These are phyloP conservation scores for Axilococcus clingmanii DNA, from an alignment of 139 green algal genomes.

Conservation along the genomic window DNA sequence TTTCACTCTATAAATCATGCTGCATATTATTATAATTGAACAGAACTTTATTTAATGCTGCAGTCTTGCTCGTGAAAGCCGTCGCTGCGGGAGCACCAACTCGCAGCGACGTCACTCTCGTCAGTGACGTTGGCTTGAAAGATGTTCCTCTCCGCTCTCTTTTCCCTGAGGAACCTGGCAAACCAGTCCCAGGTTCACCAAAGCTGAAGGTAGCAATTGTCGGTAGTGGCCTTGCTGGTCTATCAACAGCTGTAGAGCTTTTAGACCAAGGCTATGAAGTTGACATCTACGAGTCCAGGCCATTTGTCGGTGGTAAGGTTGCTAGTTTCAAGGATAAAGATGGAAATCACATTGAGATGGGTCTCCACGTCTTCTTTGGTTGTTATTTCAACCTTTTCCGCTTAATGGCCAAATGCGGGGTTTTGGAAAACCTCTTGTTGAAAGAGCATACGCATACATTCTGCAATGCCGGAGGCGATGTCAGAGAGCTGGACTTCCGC, in stretches of 20 bases:
- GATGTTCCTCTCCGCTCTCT: constrained; percentile 75
- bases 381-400: constrained; percentile 94
- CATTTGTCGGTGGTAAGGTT: constrained; percentile 92
- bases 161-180: constrained; percentile 60
- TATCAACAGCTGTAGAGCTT: constrained; percentile 92
- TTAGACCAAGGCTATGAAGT: constrained; percentile 87
- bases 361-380: constrained; percentile 93
- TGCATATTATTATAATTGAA: too few relatives aligned
- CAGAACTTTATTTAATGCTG: too few relatives aligned
- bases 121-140: constrained; percentile 61
- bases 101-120: constrained; percentile 15
- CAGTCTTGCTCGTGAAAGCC: too few relatives aligned
- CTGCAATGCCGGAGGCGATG: constrained; percentile 83
- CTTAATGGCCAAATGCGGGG: constrained; percentile 92
- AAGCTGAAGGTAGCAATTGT: constrained; percentile 84
- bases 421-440: constrained; percentile 86
- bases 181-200: constrained; percentile 47
- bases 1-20: too few relatives aligned
- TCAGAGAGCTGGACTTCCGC: constrained; percentile 85
- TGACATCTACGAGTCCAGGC: constrained; percentile 86
- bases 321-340: constrained; percentile 86
- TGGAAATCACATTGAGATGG: constrained; percentile 97
- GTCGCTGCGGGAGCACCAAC: constrained; percentile 14
- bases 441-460: constrained; percentile 98
- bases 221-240: constrained; percentile 70